Evolutionary conservation across 2,329 filamentous ascomycete genomes (phyloP).

Genomic region (Calonectria fujianensis): DNA sequence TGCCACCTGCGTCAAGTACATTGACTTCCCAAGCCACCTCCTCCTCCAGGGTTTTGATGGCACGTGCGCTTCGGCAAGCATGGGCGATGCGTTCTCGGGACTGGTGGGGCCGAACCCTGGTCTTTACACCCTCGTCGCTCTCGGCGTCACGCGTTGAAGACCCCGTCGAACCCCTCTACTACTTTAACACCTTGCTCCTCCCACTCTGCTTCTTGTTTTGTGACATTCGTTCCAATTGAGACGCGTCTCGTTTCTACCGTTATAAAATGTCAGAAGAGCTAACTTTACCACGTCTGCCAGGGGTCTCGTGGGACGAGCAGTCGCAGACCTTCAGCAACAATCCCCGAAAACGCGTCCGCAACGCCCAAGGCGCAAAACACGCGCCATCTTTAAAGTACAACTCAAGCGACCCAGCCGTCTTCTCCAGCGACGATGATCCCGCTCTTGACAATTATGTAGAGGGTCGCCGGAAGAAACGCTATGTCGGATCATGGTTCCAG

Average conservation of each 20-base stretch:
- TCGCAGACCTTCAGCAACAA: constrained; percentile 63
- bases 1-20: constrained; percentile 16
- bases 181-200: constrained; percentile 14
- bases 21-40: constrained; percentile 36
- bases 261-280: constrained; percentile 64
- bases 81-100: constrained; percentile 45
- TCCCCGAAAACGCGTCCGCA: constrained; percentile 63
- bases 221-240: constrained; percentile 21
- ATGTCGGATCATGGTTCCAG: constrained; percentile 81
- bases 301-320: constrained; percentile 62
- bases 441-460: constrained; percentile 78
- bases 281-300: constrained; percentile 63
- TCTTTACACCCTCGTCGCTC: constrained; percentile 48
- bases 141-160: constrained; percentile 44
- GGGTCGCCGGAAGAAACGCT: constrained; percentile 75
- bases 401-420: constrained; percentile 82
- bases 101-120: constrained; percentile 49
- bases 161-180: constrained; percentile 21
- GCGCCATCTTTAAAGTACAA: constrained; percentile 65
- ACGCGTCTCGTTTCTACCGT: neutral
- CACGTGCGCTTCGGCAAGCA: constrained; percentile 50
- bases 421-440: constrained; percentile 83
- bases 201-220: constrained; percentile 7
- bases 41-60: constrained; percentile 44
- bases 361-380: constrained; percentile 51